Evolutionary conservation across 495 filamentous ascomycete species (phyloP).

Genomic region (Tirmania nivea): DNA sequence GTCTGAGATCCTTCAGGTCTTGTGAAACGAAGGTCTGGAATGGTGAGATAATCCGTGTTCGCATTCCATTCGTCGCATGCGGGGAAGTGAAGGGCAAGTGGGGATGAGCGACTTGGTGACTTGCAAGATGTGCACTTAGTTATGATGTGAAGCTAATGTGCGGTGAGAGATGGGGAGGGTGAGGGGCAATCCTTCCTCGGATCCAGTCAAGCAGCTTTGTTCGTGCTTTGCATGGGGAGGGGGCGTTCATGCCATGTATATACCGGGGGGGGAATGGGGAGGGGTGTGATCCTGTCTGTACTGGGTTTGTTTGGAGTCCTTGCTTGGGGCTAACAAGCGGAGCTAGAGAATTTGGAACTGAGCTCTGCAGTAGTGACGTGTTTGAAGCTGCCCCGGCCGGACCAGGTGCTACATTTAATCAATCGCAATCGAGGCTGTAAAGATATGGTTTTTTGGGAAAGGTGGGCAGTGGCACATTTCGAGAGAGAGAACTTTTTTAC

Average conservation of each 20-base stretch:
- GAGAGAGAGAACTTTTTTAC: no score
- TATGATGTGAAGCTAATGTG: neutral
- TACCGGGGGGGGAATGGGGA: neutral
- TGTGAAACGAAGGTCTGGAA: neutral
- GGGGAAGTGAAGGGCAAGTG: neutral
- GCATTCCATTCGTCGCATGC: neutral
- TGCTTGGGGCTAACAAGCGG: neutral
- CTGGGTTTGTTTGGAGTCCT: neutral
- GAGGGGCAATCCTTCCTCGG: neutral
- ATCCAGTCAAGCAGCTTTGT: neutral
- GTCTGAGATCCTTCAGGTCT: neutral
- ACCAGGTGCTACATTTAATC: neutral
- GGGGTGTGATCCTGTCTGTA: neutral
- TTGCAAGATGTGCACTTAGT: neutral
- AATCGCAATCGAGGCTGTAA: neutral
- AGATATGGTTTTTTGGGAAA: no score
- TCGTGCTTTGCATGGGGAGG: neutral
- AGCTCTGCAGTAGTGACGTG: neutral
- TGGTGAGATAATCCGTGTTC: neutral
- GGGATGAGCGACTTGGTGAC: neutral
- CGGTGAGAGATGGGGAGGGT: neutral
- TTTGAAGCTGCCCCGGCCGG: neutral
- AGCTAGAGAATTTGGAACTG: neutral
- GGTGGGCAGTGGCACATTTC: no score
- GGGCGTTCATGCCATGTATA: neutral